Evolutionary conservation across 2,329 filamentous ascomycete species (phyloP), one percentile per base, ranked within the genome.

Genomic region (Lojkania enalia): DNA sequence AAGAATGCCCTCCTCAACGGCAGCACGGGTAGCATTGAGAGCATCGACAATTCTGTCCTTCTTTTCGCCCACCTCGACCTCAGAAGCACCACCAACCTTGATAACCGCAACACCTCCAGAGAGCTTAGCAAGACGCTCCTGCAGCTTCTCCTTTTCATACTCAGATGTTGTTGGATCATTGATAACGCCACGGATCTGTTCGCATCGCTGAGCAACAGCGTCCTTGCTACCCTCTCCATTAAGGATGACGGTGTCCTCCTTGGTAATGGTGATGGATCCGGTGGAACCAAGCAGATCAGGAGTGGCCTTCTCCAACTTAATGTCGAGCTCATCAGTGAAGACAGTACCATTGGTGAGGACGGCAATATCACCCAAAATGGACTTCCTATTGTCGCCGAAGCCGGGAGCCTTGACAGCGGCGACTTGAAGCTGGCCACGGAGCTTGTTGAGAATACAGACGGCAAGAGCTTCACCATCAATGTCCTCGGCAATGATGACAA

Each of bases 71-170:
- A 99, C 94, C 82, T 99, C 94, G 57, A 99, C 92, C 78, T 99
- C 94, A 54, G 92, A 97, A 55, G 91, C 83, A 73, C 94, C 94
- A 65, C 94, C 94, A 54, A 99, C 94, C 84, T 95, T 96, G 83
- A 99, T 97, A 76, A 99, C 94, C 63, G 94, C 94, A 64, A 99
- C 94, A 82, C 94, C 94, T 56, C 94, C 94, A 59, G 94, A 97
- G 60, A 99, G 88, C 86, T 99, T 99, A 63, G 94, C 94, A 51
- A 99, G 88, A 78, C 94, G 94, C 82, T 99, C 94, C 80, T 97
- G 94, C 57, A 99, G 89, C 85, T 99, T 99, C 87, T 99, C 94
- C 84, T 96, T 97, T 84, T 99, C 94, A 78, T 99, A 99, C 70
- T 99, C 94, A 37, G 91, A 96, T 55, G 94, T 99, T 63, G 83